Evolutionary conservation across 495 filamentous ascomycete species (phyloP).

Genomic region (Xylaria cubensis): DNA sequence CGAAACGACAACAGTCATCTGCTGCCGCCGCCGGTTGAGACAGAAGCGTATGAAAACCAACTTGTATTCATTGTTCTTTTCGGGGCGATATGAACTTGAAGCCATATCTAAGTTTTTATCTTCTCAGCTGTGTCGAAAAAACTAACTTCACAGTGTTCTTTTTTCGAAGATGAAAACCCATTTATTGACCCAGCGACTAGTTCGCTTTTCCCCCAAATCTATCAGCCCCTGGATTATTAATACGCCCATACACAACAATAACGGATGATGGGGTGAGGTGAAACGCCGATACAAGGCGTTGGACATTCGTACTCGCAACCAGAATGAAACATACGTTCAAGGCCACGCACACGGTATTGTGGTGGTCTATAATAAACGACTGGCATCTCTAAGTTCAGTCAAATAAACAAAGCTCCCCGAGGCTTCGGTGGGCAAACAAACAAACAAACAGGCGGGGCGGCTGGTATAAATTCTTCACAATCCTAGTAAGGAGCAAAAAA

Average conservation of each 20-base stretch:
- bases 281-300: neutral
- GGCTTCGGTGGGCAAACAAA: neutral
- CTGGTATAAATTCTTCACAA: neutral
- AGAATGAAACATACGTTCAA: neutral
- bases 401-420: neutral
- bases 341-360: neutral
- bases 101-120: conserved; percentile 3
- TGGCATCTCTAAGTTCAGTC: neutral
- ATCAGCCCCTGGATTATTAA: neutral
- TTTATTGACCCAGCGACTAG: conserved; percentile 22
- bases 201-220: neutral
- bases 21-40: conserved; percentile 47
- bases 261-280: conserved; percentile 12
- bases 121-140: conserved; percentile 23
- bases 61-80: neutral
- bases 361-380: conserved; percentile 9
- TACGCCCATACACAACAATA: neutral
- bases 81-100: conserved; percentile 11
- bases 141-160: conserved; percentile 35
- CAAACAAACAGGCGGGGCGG: conserved; percentile 2
- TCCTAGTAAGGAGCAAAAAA: conserved; percentile 9
- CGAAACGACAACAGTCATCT: conserved; percentile 42
- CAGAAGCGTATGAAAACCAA: neutral
- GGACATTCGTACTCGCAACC: too few relatives aligned
- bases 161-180: conserved; percentile 24